Evolutionary conservation across 371 early-diverging fungal genomes (phyloP).

Genomic region (Mucor circinelloides): DNA sequence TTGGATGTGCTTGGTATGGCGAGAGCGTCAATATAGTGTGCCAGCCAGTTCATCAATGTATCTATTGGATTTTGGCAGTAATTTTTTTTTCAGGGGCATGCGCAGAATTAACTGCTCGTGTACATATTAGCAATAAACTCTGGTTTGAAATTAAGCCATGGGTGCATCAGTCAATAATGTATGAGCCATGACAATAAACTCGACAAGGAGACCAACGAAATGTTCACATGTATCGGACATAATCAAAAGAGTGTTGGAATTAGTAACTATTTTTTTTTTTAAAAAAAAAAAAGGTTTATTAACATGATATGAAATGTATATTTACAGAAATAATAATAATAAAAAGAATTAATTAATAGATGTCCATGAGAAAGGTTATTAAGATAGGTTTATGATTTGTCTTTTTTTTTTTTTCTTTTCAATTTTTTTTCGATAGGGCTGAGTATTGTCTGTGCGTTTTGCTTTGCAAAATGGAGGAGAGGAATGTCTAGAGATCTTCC

Average conservation of each 20-base stretch:
- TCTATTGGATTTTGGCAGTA: too few species aligned
- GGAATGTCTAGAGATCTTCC: conserved; percentile 25
- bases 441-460: neutral
- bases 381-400: neutral
- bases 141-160: neutral
- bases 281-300: neutral
- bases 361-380: neutral
- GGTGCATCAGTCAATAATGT: neutral
- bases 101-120: neutral
- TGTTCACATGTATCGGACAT: too few species aligned
- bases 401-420: neutral
- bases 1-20: too few species aligned
- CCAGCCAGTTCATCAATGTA: too few species aligned
- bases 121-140: neutral
- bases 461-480: neutral
- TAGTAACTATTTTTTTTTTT: too few species aligned
- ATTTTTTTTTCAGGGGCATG: neutral
- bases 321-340: neutral
- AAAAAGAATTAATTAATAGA: neutral
- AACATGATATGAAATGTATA: neutral
- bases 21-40: too few species aligned
- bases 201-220: too few species aligned
- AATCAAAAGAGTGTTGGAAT: too few species aligned
- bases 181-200: too few species aligned
- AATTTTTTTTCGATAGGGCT: too few species aligned